Evolutionary conservation across 495 filamentous ascomycete genomes (phyloP), one percentile per base, ranked within the genome.

Genomic region (Pseudevernia furfuracea): DNA sequence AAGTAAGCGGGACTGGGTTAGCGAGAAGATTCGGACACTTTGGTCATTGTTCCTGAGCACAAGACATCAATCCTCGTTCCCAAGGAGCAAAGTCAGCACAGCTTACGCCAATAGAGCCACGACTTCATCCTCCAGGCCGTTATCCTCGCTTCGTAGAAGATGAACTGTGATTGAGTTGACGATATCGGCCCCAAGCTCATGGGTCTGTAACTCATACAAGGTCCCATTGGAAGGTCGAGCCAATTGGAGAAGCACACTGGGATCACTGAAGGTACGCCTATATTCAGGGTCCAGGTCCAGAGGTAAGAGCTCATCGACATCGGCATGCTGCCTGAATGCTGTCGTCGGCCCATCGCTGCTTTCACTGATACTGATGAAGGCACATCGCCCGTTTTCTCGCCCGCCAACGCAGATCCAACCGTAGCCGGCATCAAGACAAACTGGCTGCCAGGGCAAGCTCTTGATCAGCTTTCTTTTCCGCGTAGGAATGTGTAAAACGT

Each of bases 331-430:
- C 36, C 72, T 66, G 30, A 72, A 72, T 71, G 43, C 73, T 72
- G 46, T 69, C 68, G 49, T 56, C 72, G 73, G 61, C 65, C 66
- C 30, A 66, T 73, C 32, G 62, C 64, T 38, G 52, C 69, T 34
- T 66, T 64, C 36, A 10, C 64, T 59, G 48, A 61, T 53, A 69
- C 68, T 30, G 65, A 98, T 88, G 46, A 91, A 84, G 61, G 88
- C 86, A 71, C 95, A 96, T 71, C 92, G 85, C 58, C 94, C 94
- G 64, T 84, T 81, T 59, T 92, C 87, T 28, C 79, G 78, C 59
- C 95, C 94, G 43, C 93, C 94, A 39, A 89, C 88, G 69, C 89
- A 95, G 23, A 97, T 82, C 90, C 90, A 97, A 59, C 90, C 91
- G 72, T 89, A 82, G 28, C 84, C 87, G 46, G 91, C 86, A 25